Conservation (phyloP, 768 basidiomycete species). For the Termitomyces sp. region DNA sequence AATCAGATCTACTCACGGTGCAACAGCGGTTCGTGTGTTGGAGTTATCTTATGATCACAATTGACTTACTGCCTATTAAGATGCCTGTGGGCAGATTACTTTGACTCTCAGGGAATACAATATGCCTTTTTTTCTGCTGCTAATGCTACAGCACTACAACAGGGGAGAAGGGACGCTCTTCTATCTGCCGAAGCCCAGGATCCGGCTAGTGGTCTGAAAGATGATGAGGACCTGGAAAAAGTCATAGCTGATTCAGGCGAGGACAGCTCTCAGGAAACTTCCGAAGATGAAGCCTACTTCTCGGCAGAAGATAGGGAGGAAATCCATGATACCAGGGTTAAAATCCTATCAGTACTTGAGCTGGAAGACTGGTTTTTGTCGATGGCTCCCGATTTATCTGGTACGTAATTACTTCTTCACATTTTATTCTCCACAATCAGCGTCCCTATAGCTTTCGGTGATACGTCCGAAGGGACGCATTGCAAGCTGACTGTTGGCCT, state of each 20-base stretch:
- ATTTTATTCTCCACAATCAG: background rate
- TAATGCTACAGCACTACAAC: slow-evolving; percentile 79
- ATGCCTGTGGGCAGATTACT: slow-evolving; percentile 86
- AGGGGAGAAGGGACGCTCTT: slow-evolving; percentile 54
- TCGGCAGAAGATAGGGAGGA: slow-evolving; percentile 52
- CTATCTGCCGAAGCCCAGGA: slow-evolving; percentile 18
- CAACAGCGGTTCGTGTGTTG: slow-evolving; percentile 63
- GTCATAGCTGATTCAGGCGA: slow-evolving; percentile 21
- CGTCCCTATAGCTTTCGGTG: slow-evolving; percentile 47
- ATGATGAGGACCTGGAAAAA: slow-evolving; percentile 1
- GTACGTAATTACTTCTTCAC: slow-evolving; percentile 30
- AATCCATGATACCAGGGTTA: slow-evolving; percentile 57
- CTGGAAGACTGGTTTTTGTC: slow-evolving; percentile 77
- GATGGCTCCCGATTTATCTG: slow-evolving; percentile 63
- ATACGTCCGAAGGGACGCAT: slow-evolving; percentile 49
- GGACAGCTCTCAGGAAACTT: slow-evolving; percentile 18
- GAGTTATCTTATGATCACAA: background rate
- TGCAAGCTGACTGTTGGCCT: slow-evolving; percentile 76
- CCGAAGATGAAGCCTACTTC: slow-evolving; percentile 37
- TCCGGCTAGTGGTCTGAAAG: slow-evolving; percentile 7
- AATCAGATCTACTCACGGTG: slow-evolving; percentile 85
- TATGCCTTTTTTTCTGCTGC: slow-evolving; percentile 95
- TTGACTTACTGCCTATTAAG: slow-evolving; percentile 30
- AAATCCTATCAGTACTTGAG: slow-evolving; percentile 80
- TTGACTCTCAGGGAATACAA: slow-evolving; percentile 64